Conservation (phyloP, 345 rosid genomes). For the Salix brachista region DNA sequence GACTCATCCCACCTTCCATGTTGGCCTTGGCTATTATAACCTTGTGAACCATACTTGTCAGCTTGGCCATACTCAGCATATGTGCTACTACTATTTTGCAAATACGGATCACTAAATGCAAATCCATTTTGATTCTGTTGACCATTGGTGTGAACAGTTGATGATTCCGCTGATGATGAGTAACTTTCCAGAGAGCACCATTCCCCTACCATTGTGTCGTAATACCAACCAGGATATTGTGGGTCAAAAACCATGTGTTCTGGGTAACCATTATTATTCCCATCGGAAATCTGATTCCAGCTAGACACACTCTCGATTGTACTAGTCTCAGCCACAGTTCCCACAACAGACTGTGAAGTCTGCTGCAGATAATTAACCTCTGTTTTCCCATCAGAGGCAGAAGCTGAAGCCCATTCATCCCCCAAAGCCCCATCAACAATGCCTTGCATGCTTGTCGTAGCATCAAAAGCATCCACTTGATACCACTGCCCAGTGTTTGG, state of each 20-base stretch:
- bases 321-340: conserved; percentile 40
- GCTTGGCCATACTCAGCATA: conserved; percentile 39
- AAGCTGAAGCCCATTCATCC: conserved; percentile 38
- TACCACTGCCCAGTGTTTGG: conserved; percentile 75
- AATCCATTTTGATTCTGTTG: conserved; percentile 59
- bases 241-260: conserved; percentile 87
- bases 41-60: conserved; percentile 42
- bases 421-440: conserved; percentile 25
- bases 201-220: conserved; percentile 59
- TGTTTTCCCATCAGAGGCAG: conserved; percentile 40
- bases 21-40: conserved; percentile 37
- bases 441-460: conserved; percentile 31
- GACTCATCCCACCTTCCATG: conserved; percentile 48
- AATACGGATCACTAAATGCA: conserved; percentile 28
- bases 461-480: conserved; percentile 50
- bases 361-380: conserved; percentile 63
- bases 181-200: conserved; percentile 73
- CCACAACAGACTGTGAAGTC: conserved; percentile 49
- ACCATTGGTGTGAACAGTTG: conserved; percentile 35
- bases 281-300: conserved; percentile 67
- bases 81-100: conserved; percentile 29
- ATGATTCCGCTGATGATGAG: conserved; percentile 47
- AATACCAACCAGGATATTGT: conserved; percentile 96
- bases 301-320: conserved; percentile 51
- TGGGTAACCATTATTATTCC: conserved; percentile 63